phyloP scores from a whole-genome alignment of 1,284 basidiomycete genomes.

The Naganishia albida region DNA sequence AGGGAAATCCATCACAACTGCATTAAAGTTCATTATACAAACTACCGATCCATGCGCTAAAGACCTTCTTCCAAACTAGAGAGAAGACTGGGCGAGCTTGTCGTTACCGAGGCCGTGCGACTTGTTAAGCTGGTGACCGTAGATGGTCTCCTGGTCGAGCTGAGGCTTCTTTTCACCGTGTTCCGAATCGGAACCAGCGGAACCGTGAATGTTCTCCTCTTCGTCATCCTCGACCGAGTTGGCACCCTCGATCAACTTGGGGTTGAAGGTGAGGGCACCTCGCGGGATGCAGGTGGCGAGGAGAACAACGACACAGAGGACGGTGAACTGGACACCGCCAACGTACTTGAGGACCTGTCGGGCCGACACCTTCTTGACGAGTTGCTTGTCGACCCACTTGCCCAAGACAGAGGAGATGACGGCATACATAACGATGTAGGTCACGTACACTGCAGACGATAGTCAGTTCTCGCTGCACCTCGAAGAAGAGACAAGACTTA shows the following conservation, averaged over 20 bases:
- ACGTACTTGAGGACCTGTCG: slow-evolving; percentile 21
- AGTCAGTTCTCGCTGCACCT: neutral
- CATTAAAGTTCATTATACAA: slow-evolving; percentile 1
- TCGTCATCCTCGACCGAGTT: slow-evolving; percentile 26
- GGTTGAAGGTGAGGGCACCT: slow-evolving; percentile 50
- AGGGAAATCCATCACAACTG: neutral
- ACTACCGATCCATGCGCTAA: no score
- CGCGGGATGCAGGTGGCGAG: slow-evolving; percentile 48
- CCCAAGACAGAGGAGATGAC: slow-evolving; percentile 51
- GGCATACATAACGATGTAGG: slow-evolving; percentile 46
- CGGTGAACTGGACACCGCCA: slow-evolving; percentile 44
- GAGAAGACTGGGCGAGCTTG: slow-evolving; percentile 23
- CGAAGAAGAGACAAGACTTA: slow-evolving; percentile 30
- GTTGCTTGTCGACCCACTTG: slow-evolving; percentile 46
- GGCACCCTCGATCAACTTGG: slow-evolving; percentile 43
- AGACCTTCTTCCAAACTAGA: neutral
- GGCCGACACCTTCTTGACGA: slow-evolving; percentile 12
- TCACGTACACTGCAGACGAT: slow-evolving; percentile 33
- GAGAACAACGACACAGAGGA: slow-evolving; percentile 49
- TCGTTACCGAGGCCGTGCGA: slow-evolving; percentile 17
- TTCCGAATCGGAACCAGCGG: slow-evolving; percentile 9
- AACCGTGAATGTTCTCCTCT: neutral
- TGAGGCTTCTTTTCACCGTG: slow-evolving; percentile 12
- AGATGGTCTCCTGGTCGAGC: neutral
- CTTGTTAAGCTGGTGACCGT: slow-evolving; percentile 14